phyloP scores from a whole-genome alignment of 257 asterid genomes.

The Solanum boliviense region DNA sequence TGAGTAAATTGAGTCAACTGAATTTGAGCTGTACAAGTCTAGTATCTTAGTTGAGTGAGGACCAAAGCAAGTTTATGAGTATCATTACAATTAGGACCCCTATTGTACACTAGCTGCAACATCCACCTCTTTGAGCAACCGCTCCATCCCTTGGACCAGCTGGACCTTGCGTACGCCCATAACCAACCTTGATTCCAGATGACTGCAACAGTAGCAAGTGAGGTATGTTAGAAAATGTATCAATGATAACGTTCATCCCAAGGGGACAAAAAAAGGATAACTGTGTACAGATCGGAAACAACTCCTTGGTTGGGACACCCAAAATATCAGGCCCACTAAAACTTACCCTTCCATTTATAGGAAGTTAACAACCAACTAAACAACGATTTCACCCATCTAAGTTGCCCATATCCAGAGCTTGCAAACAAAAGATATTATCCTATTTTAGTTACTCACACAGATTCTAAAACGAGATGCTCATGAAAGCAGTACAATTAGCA shows the following conservation, averaged over 20 bases:
- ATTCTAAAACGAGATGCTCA: not conserved
- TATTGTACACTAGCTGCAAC: constrained; percentile 36
- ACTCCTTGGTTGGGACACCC: not conserved
- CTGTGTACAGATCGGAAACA: not conserved
- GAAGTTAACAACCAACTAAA: not conserved
- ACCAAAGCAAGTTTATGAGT: not conserved
- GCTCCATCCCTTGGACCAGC: constrained; percentile 55
- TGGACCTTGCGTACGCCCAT: constrained; percentile 49
- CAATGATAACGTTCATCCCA: not conserved
- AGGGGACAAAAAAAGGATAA: not conserved
- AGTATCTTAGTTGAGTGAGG: not conserved
- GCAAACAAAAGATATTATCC: not conserved
- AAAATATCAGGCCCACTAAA: not conserved
- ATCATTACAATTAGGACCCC: not conserved
- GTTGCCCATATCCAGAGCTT: not conserved
- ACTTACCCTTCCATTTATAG: not conserved
- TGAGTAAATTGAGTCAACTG: not conserved
- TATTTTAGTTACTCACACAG: not conserved
- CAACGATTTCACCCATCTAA: not conserved
- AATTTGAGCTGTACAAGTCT: constrained; percentile 20
- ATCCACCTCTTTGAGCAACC: constrained; percentile 54
- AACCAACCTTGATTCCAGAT: constrained; percentile 70
- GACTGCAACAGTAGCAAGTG: constrained; percentile 29
- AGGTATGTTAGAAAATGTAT: not conserved
- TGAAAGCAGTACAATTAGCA: not conserved